Percentiles rank a stretch among this genome's conserved stretches.
Evolutionary conservation across 768 basidiomycete species (phyloP).

Genomic region (Lentinus tigrinus): DNA sequence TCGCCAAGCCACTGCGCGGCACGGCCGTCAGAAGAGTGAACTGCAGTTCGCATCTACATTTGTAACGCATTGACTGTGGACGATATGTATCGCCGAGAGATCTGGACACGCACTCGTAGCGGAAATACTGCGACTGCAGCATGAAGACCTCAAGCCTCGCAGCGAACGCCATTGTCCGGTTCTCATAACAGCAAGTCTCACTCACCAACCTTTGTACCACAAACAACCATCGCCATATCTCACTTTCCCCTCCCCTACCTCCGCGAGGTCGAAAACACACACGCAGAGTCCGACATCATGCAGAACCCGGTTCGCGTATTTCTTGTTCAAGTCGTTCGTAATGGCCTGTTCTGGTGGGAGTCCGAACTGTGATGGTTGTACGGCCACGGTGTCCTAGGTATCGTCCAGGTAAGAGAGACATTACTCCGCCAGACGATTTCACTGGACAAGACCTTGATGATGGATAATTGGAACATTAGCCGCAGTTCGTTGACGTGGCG

Average conservation of each 20-base stretch:
- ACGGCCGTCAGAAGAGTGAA: no score
- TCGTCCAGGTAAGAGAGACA: neutral
- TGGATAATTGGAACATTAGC: constrained; percentile 36
- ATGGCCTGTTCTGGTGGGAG: constrained; percentile 76
- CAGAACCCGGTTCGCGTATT: constrained; percentile 90
- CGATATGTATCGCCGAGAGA: no score
- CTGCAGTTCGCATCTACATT: no score
- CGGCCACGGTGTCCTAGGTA: constrained; percentile 80
- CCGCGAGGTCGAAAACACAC: constrained; percentile 82
- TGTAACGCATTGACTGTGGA: no score
- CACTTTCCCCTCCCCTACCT: constrained; percentile 89
- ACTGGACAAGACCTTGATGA: constrained; percentile 30
- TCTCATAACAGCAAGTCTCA: no score
- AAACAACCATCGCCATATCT: constrained; percentile 92
- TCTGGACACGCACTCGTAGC: no score
- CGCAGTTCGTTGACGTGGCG: neutral
- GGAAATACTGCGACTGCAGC: no score
- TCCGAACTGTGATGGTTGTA: constrained; percentile 87
- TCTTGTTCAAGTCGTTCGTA: constrained; percentile 86
- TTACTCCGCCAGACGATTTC: neutral
- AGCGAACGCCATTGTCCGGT: no score
- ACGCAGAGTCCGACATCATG: constrained; percentile 92
- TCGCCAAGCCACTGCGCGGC: no score
- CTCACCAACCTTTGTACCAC: constrained; percentile 83
- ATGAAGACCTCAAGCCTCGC: no score